Base-by-base conservation (phyloP, 345 rosid genomes). In the Arabis alpina region DNA sequence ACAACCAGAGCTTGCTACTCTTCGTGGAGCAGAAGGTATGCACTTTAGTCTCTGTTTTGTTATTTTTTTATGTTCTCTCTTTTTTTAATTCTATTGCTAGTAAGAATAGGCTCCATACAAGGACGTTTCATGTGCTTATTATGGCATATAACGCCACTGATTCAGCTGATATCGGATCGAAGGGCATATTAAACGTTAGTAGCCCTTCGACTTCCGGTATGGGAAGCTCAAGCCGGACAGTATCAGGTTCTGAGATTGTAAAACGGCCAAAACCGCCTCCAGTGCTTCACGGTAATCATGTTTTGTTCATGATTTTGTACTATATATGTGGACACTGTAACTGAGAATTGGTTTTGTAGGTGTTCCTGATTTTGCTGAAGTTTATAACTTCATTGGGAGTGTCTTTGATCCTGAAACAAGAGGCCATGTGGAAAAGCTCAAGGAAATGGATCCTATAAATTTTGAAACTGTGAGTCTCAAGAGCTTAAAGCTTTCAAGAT, bases 391-490 rank as follows among this genome's bases (percentile, higher is more conserved):
- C 85, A 91, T 93, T 37, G 98, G 97, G 55, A 89, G 91, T 62
- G 86, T 93, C 50, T 93, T 93, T 67, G 97, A 93, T 83, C 96
- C 94, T 32, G 85, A 84, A 42, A 73, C 83, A 59, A 43, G 74
- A 56, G 92, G 80, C 65, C 97, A 91, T n/a, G 79, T 75, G 67
- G 78, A 89, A 63, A 89, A 89, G 81, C 96, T 93, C 65, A 84
- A 91, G 84, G 98, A 86, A 76, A 93, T 93, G 98, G 98, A 93
- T 72, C 98, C 97, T 58, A 86, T 91, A 56, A 93, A 87, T 75
- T 91, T 84, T 43, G 96, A 93, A 83, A 93, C 98, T 45, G 98
- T 91, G 71, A 86, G 97, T 77, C 48, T 77, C 48, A 30, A 30
- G 15, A 25, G 54, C 23, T 43, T 47, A 58, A 39, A 45, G 37